Conservation (phyloP, 164 flowering plant species). For the Stephania yunnanensis region DNA sequence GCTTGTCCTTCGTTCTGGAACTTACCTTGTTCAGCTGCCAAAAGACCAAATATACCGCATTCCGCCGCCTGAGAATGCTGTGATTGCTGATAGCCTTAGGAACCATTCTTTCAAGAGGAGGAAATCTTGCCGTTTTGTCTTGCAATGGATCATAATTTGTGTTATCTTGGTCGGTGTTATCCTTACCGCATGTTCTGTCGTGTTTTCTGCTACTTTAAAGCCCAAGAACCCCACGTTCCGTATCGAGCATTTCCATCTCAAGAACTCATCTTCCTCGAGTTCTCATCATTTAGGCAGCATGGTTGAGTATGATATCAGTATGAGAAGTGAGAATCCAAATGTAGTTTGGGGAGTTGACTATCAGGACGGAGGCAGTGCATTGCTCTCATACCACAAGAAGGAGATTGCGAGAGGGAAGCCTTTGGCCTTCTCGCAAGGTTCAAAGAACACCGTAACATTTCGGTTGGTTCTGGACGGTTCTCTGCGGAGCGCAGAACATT, state of each 20-base stretch:
- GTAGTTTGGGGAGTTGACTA: constrained; percentile 21
- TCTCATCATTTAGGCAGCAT: not conserved
- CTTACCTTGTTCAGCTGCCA: constrained; percentile 60
- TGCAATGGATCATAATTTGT: constrained; percentile 14
- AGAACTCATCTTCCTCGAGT: constrained; percentile 2
- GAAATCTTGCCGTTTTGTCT: constrained; percentile 3
- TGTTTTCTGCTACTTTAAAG: constrained; percentile 13
- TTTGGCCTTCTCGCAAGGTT: constrained; percentile 17
- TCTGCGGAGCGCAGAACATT: constrained; percentile 19
- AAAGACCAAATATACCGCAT: constrained; percentile 67
- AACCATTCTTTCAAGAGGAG: not conserved
- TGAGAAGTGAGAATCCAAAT: constrained; percentile 31
- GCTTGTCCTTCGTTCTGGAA: constrained; percentile 17
- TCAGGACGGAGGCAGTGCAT: constrained; percentile 25
- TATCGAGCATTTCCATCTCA: constrained; percentile 19
- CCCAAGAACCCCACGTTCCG: constrained; percentile 30
- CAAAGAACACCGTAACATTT: constrained; percentile 8
- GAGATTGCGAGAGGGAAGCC: constrained; percentile 32
- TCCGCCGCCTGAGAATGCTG: constrained; percentile 65
- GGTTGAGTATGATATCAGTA: constrained; percentile 16
- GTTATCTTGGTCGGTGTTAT: constrained; percentile 14
- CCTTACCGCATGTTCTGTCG: constrained; percentile 15
- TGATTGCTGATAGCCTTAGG: constrained; percentile 29
- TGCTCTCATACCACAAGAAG: constrained; percentile 22
- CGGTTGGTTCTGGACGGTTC: constrained; percentile 16